phyloP scores from a whole-genome alignment of 768 basidiomycete genomes.

The Mycena amicta region DNA sequence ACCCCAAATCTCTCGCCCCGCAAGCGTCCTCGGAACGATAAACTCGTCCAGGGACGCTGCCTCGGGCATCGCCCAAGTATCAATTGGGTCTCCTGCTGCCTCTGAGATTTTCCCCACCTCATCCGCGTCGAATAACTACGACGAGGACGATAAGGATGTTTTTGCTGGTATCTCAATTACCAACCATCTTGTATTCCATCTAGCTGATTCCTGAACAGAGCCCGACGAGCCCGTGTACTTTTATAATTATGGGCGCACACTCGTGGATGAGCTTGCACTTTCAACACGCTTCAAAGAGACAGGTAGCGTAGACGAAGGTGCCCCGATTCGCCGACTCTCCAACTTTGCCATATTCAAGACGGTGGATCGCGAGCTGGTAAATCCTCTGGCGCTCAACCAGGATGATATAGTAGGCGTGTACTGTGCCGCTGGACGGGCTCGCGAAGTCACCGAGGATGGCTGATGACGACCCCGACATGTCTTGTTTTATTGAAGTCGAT shows the following conservation, averaged over 20 bases:
- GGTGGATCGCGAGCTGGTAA: not conserved
- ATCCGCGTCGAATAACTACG: not conserved
- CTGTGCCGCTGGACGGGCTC: not conserved
- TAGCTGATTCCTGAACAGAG: not conserved
- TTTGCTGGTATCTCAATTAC: not conserved
- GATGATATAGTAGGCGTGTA: not conserved
- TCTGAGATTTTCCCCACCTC: not conserved
- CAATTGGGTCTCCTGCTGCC: not conserved
- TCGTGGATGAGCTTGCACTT: conserved; percentile 44
- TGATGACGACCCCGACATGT: conserved; percentile 23
- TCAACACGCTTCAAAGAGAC: conserved; percentile 4
- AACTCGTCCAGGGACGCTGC: conserved; percentile 4
- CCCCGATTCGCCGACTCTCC: conserved; percentile 60
- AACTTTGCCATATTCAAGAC: conserved; percentile 58
- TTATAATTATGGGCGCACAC: not conserved
- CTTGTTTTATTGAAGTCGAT: not conserved
- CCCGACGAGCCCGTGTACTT: not conserved
- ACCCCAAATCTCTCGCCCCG: conserved; percentile 13
- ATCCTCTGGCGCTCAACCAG: not conserved
- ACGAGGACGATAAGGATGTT: not conserved
- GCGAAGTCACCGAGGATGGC: conserved; percentile 33
- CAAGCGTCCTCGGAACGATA: not conserved
- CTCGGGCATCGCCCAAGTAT: conserved; percentile 6
- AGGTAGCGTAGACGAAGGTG: conserved; percentile 34
- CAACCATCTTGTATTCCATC: not conserved